Percentiles rank a stretch among this genome's conserved stretches.
These are phyloP conservation scores for Tetrapisispora fleetii DNA, from an alignment of 805 yeast species.

Conservation along the genomic window DNA sequence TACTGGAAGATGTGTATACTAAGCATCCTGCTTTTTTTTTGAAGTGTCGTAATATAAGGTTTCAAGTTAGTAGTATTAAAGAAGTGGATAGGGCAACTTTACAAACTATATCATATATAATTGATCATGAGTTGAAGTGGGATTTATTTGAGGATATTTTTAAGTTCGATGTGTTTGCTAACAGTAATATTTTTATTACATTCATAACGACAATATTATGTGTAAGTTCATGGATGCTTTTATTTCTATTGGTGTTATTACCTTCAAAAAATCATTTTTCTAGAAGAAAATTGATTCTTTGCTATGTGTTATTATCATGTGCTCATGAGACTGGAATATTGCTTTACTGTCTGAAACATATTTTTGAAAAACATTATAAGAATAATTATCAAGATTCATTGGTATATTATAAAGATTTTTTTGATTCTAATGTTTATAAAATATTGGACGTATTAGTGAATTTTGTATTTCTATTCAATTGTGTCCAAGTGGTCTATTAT, in stretches of 20 bases:
- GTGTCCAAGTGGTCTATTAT: constrained; percentile 23
- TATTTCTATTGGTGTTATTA: constrained; percentile 43
- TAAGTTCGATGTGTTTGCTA: constrained; percentile 18
- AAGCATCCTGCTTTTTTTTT: neutral
- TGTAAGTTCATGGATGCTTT: constrained; percentile 62
- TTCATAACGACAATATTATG: constrained; percentile 48
- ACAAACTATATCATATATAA: neutral
- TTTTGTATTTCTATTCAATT: constrained; percentile 16
- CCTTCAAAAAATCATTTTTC: constrained; percentile 36
- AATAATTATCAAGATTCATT: constrained; percentile 44
- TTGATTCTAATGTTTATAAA: constrained; percentile 10
- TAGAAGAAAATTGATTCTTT: constrained; percentile 46
- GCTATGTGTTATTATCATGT: constrained; percentile 51
- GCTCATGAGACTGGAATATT: constrained; percentile 45
- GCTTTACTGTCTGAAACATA: constrained; percentile 32
- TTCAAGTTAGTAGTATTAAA: neutral
- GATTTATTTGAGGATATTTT: neutral
- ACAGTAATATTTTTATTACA: constrained; percentile 35
- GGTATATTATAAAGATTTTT: constrained; percentile 23
- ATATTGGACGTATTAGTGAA: constrained; percentile 10
- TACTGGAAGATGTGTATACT: neutral
- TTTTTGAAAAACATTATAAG: constrained; percentile 42
- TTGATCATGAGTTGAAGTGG: neutral
- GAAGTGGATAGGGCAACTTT: neutral
- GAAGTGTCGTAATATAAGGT: neutral